Conservation (phyloP, 495 filamentous ascomycete genomes). For the Aspergillus heteromorphus region DNA sequence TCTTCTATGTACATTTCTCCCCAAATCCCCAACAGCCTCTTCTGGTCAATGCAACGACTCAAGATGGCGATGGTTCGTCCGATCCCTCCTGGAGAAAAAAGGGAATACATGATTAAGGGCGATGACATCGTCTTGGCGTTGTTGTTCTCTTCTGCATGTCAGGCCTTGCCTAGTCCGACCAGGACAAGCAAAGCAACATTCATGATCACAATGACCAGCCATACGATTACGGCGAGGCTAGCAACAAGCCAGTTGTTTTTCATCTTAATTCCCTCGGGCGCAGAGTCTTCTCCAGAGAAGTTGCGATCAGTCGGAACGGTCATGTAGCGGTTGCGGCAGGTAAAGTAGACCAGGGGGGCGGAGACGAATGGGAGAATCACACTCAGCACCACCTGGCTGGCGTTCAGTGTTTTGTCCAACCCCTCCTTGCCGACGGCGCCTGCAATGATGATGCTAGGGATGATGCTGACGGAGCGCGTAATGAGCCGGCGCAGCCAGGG, state of each 20-base stretch:
- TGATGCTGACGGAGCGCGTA: slow-evolving; percentile 69
- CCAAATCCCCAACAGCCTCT: too few relatives aligned
- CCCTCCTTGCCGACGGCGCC: slow-evolving; percentile 68
- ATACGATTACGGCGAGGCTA: slow-evolving; percentile 52
- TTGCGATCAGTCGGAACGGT: slow-evolving; percentile 45
- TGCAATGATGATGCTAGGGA: slow-evolving; percentile 76
- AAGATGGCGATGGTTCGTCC: too few relatives aligned
- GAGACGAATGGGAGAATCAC: slow-evolving; percentile 76
- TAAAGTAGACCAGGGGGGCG: slow-evolving; percentile 84
- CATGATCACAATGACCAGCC: slow-evolving; percentile 66
- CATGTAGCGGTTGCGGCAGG: slow-evolving; percentile 78
- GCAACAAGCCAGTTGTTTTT: slow-evolving; percentile 56
- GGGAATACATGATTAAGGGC: too few relatives aligned
- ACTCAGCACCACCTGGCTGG: slow-evolving; percentile 73
- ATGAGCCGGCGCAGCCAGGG: slow-evolving; percentile 70
- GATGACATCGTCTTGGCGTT: too few relatives aligned
- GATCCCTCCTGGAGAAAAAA: too few relatives aligned
- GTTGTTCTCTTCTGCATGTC: too few relatives aligned
- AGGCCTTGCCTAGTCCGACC: slow-evolving; percentile 54
- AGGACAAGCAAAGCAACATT: slow-evolving; percentile 69
- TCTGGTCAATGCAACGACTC: too few relatives aligned
- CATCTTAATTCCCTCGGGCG: slow-evolving; percentile 45
- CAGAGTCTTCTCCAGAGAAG: slow-evolving; percentile 20
- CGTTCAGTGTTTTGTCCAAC: slow-evolving; percentile 68
- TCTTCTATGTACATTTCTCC: too few relatives aligned